Evolutionary conservation across 2,329 filamentous ascomycete genomes (phyloP).

Genomic region (Leptographium wingfieldii): DNA sequence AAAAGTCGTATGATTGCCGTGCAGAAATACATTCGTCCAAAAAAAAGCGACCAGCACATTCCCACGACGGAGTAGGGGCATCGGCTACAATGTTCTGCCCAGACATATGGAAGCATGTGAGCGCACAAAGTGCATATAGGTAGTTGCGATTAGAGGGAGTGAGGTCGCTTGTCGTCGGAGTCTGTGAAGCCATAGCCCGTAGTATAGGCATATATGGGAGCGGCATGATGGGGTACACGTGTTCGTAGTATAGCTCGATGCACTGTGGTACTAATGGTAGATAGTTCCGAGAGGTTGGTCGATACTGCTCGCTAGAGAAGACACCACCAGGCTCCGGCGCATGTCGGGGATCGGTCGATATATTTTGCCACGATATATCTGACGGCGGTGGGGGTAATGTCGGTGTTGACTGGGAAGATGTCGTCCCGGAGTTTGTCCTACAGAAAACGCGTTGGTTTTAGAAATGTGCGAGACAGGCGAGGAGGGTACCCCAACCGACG

Average conservation of each 20-base stretch:
- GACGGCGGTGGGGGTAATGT: constrained; percentile 9
- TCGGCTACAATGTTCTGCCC: constrained; percentile 27
- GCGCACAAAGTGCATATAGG: constrained; percentile 44
- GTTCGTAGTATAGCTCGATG: constrained; percentile 47
- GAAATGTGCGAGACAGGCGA: neutral
- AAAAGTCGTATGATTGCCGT: constrained; percentile 43
- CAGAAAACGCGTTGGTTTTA: neutral
- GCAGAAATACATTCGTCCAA: constrained; percentile 45
- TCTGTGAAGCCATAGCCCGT: constrained; percentile 32
- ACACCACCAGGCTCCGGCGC: constrained; percentile 23
- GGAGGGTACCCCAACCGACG: neutral
- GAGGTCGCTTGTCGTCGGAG: constrained; percentile 23
- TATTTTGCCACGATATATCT: constrained; percentile 19
- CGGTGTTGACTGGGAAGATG: constrained; percentile 15
- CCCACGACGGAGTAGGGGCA: constrained; percentile 28
- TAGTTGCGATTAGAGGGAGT: constrained; percentile 28
- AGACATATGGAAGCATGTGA: constrained; percentile 38
- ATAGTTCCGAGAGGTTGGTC: constrained; percentile 26
- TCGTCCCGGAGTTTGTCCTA: constrained; percentile 6
- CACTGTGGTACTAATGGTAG: constrained; percentile 39
- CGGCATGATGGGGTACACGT: constrained; percentile 53
- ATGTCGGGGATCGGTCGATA: constrained; percentile 18
- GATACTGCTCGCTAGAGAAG: constrained; percentile 30
- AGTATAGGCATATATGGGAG: constrained; percentile 45
- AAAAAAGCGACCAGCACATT: constrained; percentile 39